Base-by-base conservation (phyloP, 768 basidiomycete genomes). In the Tylopilus rubrobrunneus region DNA sequence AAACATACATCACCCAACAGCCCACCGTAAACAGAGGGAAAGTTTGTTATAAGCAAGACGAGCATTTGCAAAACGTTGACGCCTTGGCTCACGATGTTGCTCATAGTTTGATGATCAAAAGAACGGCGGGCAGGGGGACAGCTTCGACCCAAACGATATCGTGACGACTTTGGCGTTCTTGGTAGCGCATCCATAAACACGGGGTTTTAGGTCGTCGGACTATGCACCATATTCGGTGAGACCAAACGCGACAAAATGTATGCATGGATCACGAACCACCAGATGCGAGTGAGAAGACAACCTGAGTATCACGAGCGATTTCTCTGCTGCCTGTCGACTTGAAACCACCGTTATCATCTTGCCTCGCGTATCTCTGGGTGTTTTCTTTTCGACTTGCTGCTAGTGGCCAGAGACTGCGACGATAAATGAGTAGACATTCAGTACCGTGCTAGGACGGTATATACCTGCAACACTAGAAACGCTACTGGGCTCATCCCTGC, bases 11-110 rank as follows among this genome's bases (percentile, higher is more conserved):
- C 86, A 21, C 85, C 93, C 4, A 98, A 74, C 11, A 93, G 69
- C 17, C 76, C 76, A 10, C 89, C 93, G 62, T 93, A 89, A 8
- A 96, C 83, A 7, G 80, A 82, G 1, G 83, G n/a, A n/a, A n/a
- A n/a, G n/a, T n/a, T n/a, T n/a, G n/a, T n/a, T n/a, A n/a, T n/a
- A n/a, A n/a, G n/a, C 81, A 63, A 93, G 10, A 96, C 83, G 9
- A 98, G 78, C 0, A 92, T 95, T 68, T 98, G 94, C 0, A 98
- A 77, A 25, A 98, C 89, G 66, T 99, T 96, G 31, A 98, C 95
- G 7, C 94, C 96, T 67, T 96, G n/a, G n/a, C n/a, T n/a, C n/a
- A n/a, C n/a, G n/a, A n/a, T n/a, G n/a, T n/a, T n/a, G n/a, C n/a
- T n/a, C 83, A 99, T 87, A 0, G 88, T 96, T 72, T 81, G 61